A percentile compares a stretch with the other conserved stretches of the same genome.
Conservation (phyloP, 176 grass and related monocot genomes). For the Cocos nucifera region DNA sequence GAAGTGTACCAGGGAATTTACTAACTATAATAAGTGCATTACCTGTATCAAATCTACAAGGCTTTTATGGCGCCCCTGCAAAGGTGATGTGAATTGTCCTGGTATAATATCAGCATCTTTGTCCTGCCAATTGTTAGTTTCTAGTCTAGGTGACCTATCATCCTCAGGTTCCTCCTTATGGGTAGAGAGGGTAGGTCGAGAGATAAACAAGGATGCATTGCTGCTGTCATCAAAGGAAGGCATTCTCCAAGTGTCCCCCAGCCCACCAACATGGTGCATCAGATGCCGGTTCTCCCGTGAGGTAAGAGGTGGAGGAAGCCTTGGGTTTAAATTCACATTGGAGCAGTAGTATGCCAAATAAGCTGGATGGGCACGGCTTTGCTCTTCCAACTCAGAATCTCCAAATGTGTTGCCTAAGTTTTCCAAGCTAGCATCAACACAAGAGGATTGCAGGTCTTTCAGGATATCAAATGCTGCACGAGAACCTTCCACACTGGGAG, state of each 20-base stretch:
- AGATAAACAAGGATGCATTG: slow-evolving; percentile 47
- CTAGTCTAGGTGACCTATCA: slow-evolving; percentile 63
- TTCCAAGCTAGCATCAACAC: slow-evolving; percentile 37
- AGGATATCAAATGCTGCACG: slow-evolving; percentile 58
- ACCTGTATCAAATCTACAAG: slow-evolving; percentile 50
- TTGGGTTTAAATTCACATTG: slow-evolving; percentile 90
- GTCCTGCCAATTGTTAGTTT: slow-evolving; percentile 27
- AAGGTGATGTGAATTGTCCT: slow-evolving; percentile 21
- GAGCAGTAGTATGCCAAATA: slow-evolving; percentile 87
- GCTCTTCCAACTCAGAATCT: slow-evolving; percentile 50
- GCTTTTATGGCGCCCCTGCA: slow-evolving; percentile 24
- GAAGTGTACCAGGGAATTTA: background rate
- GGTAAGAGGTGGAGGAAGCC: slow-evolving; percentile 82
- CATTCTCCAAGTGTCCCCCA: slow-evolving; percentile 8
- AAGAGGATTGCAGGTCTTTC: slow-evolving; percentile 30
- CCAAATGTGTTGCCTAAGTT: slow-evolving; percentile 21
- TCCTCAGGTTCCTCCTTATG: slow-evolving; percentile 95
- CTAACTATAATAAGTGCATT: slow-evolving; percentile 9
- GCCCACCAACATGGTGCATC: slow-evolving; percentile 50
- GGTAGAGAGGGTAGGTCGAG: slow-evolving; percentile 65
- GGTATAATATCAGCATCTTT: slow-evolving; percentile 33
- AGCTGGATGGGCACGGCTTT: slow-evolving; percentile 63
- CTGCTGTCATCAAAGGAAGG: slow-evolving; percentile 26
- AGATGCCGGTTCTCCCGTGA: slow-evolving; percentile 68
- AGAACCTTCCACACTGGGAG: slow-evolving; percentile 94